Percentiles rank a stretch among this genome's conserved stretches.
phyloP scores from a whole-genome alignment of 192 early-diverging fungal species.

The Umbelopsis sp. region DNA sequence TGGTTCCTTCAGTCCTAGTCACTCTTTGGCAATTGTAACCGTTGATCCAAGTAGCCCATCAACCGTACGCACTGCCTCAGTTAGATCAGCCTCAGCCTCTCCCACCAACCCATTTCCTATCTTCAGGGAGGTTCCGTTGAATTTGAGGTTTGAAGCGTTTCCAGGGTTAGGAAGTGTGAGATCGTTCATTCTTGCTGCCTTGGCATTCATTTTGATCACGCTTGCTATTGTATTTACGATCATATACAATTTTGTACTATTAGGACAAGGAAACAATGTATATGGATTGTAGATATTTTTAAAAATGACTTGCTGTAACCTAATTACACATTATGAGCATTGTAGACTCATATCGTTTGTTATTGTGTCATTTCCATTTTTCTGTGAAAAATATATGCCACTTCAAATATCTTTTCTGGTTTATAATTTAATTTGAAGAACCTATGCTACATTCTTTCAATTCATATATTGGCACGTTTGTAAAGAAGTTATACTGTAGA shows the following conservation, averaged over 20 bases:
- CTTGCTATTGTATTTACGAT: slow-evolving; percentile 48
- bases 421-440: no score
- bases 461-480: no score
- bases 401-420: no score
- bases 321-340: no score
- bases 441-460: no score
- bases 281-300: background rate
- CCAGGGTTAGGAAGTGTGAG: slow-evolving; percentile 17
- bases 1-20: background rate
- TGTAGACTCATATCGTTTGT: no score
- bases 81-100: background rate
- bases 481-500: no score
- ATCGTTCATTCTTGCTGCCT: slow-evolving; percentile 23
- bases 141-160: slow-evolving; percentile 21
- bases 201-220: slow-evolving; percentile 31
- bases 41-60: background rate
- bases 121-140: background rate
- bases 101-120: background rate
- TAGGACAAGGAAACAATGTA: slow-evolving; percentile 47
- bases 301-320: no score
- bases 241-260: slow-evolving; percentile 51
- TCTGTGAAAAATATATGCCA: no score
- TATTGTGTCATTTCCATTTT: no score
- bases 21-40: background rate
- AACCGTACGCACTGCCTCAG: background rate